Conservation (phyloP, 2,329 filamentous ascomycete genomes). For the Monilinia polystroma region DNA sequence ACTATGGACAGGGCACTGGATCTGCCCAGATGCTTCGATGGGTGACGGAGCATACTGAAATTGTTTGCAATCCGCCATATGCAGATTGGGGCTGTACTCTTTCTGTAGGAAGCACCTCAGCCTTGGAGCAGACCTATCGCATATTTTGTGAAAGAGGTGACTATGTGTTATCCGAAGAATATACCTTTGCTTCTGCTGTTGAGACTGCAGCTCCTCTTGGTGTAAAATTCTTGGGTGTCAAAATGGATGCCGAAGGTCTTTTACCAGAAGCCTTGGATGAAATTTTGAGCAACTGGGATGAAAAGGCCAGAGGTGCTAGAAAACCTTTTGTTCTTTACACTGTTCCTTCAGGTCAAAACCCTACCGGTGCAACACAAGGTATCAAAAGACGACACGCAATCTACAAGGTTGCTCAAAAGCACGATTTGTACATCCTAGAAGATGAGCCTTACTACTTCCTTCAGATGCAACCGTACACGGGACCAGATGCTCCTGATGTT, state of each 20-base stretch:
- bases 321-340: conserved; percentile 71
- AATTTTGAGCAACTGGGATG: conserved; percentile 65
- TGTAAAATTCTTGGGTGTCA: conserved; percentile 57
- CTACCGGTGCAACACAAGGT: conserved; percentile 69
- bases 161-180: conserved; percentile 81
- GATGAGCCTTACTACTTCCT: conserved; percentile 78
- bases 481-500: conserved; percentile 24
- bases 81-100: conserved; percentile 84
- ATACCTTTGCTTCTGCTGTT: conserved; percentile 75
- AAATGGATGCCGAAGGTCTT: conserved; percentile 66
- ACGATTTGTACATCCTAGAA: conserved; percentile 69
- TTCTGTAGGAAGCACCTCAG: conserved; percentile 81
- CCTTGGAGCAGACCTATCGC: conserved; percentile 78
- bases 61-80: conserved; percentile 84
- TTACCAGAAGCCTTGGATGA: conserved; percentile 61
- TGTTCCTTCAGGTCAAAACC: conserved; percentile 72
- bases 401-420: conserved; percentile 66
- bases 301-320: conserved; percentile 51
- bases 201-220: conserved; percentile 65
- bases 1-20: conserved; percentile 87
- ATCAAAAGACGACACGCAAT: conserved; percentile 57
- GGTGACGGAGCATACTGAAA: conserved; percentile 92
- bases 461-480: conserved; percentile 59
- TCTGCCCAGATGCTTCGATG: conserved; percentile 85
- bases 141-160: conserved; percentile 79